phyloP scores from a whole-genome alignment of 2,329 filamentous ascomycete genomes.

The Coniella lustricola region DNA sequence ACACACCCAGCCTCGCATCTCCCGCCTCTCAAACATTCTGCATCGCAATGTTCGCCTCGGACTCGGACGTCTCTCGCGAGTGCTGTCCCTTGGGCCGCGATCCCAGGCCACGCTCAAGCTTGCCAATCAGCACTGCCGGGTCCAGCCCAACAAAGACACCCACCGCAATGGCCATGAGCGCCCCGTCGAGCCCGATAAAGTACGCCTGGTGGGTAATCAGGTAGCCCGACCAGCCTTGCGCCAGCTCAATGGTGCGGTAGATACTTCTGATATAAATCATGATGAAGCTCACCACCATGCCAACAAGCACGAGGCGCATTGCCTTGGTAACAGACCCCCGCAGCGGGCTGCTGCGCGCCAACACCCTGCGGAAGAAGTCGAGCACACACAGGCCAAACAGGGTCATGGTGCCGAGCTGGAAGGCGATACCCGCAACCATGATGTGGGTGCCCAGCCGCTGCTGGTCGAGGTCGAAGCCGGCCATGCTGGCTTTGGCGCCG shows the following conservation, averaged over 20 bases:
- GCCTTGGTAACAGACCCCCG: constrained; percentile 25
- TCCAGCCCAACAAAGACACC: constrained; percentile 36
- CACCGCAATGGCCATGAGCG: constrained; percentile 41
- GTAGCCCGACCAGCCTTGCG: constrained; percentile 42
- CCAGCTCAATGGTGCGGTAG: constrained; percentile 43
- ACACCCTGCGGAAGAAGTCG: constrained; percentile 31
- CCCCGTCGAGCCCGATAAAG: constrained; percentile 42
- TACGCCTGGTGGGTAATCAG: constrained; percentile 43
- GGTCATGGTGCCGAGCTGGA: constrained; percentile 42
- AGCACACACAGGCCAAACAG: constrained; percentile 34
- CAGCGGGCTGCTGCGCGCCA: constrained; percentile 18
- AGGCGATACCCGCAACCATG: constrained; percentile 44
- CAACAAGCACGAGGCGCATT: constrained; percentile 24
- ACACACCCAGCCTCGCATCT: too few relatives aligned
- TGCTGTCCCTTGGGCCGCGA: neutral
- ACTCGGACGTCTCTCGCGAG: constrained; percentile 4
- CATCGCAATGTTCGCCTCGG: constrained; percentile 1
- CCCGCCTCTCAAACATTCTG: neutral
- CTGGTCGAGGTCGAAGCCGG: constrained; percentile 26
- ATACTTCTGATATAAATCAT: constrained; percentile 41
- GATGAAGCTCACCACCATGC: constrained; percentile 34
- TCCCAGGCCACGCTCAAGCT: neutral
- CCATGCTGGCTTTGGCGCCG: constrained; percentile 37
- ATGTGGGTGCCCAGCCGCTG: constrained; percentile 32
- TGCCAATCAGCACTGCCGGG: constrained; percentile 22